Evolutionary conservation across 2,329 filamentous ascomycete species (phyloP).

Genomic region (Fusarium lateritium): DNA sequence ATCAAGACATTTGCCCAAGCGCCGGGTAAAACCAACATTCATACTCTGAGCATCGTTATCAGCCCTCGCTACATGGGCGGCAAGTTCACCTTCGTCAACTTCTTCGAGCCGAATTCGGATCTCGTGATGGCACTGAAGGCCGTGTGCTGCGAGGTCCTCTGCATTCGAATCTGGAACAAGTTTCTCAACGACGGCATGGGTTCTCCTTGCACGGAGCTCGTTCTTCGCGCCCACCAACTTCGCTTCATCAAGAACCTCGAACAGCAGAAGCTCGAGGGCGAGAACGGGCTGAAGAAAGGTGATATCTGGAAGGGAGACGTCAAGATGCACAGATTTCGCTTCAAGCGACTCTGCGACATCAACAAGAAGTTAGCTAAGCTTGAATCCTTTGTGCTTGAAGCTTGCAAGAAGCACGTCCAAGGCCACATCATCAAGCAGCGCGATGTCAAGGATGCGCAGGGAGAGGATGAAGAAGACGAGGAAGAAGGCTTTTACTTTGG

Average conservation of each 20-base stretch:
- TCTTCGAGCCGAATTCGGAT: conserved; percentile 51
- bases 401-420: conserved; percentile 30
- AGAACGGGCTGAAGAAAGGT: conserved; percentile 1
- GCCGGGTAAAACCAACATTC: conserved; percentile 49
- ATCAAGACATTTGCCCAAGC: conserved; percentile 55
- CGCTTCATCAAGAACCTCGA: conserved; percentile 26
- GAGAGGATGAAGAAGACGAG: neutral
- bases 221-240: conserved; percentile 29
- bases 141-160: conserved; percentile 56
- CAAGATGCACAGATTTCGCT: conserved; percentile 17
- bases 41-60: conserved; percentile 61
- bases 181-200: conserved; percentile 28
- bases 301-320: conserved; percentile 25
- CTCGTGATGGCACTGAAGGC: conserved; percentile 52
- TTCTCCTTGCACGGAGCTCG: conserved; percentile 8
- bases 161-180: conserved; percentile 53
- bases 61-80: conserved; percentile 45
- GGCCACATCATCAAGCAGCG: neutral
- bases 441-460: neutral
- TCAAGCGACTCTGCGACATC: neutral
- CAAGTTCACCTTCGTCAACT: conserved; percentile 55
- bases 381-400: conserved; percentile 15
- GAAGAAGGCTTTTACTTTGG: neutral
- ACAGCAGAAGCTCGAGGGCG: conserved; percentile 1
- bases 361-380: conserved; percentile 11